Base-by-base conservation (phyloP, 805 yeast genomes). In the Teunomyces atbi region DNA sequence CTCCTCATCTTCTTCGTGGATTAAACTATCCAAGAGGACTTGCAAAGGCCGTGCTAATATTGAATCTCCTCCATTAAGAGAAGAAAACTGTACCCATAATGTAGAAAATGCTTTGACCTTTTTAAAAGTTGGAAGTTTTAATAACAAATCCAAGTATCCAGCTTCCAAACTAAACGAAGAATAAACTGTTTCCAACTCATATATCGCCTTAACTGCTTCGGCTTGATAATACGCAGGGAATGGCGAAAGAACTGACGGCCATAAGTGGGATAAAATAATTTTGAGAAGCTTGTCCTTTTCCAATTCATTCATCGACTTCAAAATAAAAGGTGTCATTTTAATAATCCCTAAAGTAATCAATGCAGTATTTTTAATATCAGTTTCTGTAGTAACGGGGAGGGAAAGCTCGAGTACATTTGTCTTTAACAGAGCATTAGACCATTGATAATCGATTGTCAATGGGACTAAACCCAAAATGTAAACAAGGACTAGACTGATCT, bases 41-140 rank as follows among this genome's bases (percentile, higher is more conserved):
- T 82, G 80, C 5, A 89, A 61, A 0, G 96, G 94, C 51, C 84
- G 73, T 5, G 76, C 66, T 10, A 89, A 62, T 6, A 85, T 64
- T 2, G 61, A 51, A 42, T 75, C 83, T 0, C 66, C 59, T 30
- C 82, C 88, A 37, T 74, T 77, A 32, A 65, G 58, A n/a, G 72
- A 62, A 6, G 65, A 49, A 0, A 92, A 76, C 55, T 87, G 92
- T 3, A 74, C 73, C 97, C 97, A 92, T 4, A 91, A 60, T 6
- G 80, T 74, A 42, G 81, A 74, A 51, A 89, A 77, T 0, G 86
- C 84, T 13, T 69, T 61, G 1, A 84, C 62, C 48, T 82, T 71
- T 13, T 72, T 64, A 15, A 44, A 13, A 8, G 45, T 45, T 4
- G 69, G 58, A 2, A 64, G 52, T 3, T 73, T 59, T 11, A 83